Conservation (phyloP, 2,329 filamentous ascomycete species). For the Aureobasidium pullulans region DNA sequence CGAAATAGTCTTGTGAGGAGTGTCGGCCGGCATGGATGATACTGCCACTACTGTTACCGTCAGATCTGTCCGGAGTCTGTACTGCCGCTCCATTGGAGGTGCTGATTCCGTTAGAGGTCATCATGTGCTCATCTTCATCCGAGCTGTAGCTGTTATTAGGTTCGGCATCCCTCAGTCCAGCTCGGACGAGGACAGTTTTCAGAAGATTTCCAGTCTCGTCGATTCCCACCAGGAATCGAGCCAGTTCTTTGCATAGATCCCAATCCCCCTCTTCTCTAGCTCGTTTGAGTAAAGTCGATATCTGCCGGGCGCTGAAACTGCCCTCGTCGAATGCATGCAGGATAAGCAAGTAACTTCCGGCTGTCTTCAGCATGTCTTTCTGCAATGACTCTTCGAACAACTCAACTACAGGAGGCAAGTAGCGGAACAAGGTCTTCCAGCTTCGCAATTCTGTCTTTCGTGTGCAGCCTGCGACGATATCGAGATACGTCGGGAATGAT, state of each 20-base stretch:
- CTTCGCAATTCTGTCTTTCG: constrained; percentile 93
- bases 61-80: background rate
- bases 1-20: constrained; percentile 6
- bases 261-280: constrained; percentile 83
- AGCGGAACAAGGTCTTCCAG: constrained; percentile 88
- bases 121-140: background rate
- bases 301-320: constrained; percentile 52
- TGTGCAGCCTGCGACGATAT: constrained; percentile 93
- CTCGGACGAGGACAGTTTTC: constrained; percentile 54
- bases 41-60: background rate
- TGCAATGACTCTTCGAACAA: constrained; percentile 89
- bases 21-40: background rate
- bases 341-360: constrained; percentile 91
- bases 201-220: constrained; percentile 80
- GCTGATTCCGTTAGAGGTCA: background rate
- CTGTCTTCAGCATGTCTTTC: constrained; percentile 82
- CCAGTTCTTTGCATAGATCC: constrained; percentile 92
- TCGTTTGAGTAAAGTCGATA: constrained; percentile 69
- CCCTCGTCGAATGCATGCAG: constrained; percentile 64
- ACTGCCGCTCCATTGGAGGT: background rate
- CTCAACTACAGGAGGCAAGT: constrained; percentile 81
- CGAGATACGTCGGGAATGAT: constrained; percentile 68
- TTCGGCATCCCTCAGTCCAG: constrained; percentile 14
- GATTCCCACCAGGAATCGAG: constrained; percentile 87
- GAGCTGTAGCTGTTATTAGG: background rate